phyloP scores from a whole-genome alignment of 225 moss, liverwort and hornwort species.

The Sphagnum contortum region DNA sequence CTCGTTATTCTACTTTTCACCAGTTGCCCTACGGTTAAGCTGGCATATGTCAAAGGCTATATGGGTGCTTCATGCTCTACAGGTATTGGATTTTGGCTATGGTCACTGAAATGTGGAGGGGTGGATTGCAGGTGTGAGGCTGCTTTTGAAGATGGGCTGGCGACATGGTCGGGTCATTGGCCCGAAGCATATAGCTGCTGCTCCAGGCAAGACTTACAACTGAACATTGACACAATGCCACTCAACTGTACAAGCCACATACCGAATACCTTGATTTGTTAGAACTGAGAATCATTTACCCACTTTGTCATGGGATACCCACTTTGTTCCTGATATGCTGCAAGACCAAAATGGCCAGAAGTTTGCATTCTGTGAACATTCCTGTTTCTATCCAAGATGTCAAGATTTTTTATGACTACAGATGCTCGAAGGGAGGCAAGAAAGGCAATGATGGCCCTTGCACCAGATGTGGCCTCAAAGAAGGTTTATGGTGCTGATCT shows the following conservation, averaged over 20 bases:
- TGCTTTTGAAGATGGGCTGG: conserved; percentile 96
- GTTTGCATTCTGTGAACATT: too few species aligned
- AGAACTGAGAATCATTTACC: too few species aligned
- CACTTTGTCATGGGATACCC: too few species aligned
- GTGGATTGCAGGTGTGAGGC: conserved; percentile 51
- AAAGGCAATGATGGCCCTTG: conserved; percentile 64
- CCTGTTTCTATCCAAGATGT: too few species aligned
- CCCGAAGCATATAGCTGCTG: conserved; percentile 48
- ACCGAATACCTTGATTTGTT: neutral
- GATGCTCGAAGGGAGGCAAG: conserved; percentile 65
- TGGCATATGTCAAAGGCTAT: too few species aligned
- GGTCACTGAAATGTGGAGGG: neutral
- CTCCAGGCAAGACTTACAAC: conserved; percentile 36
- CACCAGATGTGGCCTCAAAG: conserved; percentile 7
- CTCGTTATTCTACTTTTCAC: too few species aligned
- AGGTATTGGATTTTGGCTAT: too few species aligned
- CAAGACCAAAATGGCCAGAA: too few species aligned
- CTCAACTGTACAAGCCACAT: neutral
- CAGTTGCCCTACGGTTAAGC: too few species aligned
- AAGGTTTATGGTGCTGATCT: conserved; percentile 12
- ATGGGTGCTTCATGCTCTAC: too few species aligned
- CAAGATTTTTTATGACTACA: conserved; percentile 4
- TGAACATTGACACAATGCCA: neutral
- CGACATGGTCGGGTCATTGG: conserved; percentile 62
- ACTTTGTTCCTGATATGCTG: too few species aligned